Conservation (phyloP, 371 early-diverging fungal genomes). For the Coemansia sp. region DNA sequence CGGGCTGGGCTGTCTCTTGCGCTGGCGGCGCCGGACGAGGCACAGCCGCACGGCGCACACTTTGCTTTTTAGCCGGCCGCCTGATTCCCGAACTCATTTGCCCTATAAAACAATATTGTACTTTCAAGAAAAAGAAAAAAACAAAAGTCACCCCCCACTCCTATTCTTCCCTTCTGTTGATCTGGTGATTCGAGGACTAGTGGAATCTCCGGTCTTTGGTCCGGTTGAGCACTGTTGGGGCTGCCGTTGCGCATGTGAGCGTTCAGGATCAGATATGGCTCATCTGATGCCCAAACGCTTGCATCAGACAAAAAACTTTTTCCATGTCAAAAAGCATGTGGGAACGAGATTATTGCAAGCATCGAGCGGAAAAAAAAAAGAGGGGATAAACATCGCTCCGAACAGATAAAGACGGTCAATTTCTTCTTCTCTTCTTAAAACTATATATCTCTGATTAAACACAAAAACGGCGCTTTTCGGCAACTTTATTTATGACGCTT, state of each 20-base stretch:
- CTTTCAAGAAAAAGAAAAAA: neutral
- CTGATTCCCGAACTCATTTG: slow-evolving; percentile 41
- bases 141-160: neutral
- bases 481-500: too few relatives aligned
- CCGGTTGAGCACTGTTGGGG: too few relatives aligned
- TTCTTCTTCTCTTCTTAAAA: neutral
- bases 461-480: neutral
- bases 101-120: neutral
- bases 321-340: too few relatives aligned
- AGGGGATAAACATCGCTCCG: neutral
- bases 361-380: too few relatives aligned
- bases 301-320: too few relatives aligned
- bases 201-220: too few relatives aligned
- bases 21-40: neutral
- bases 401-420: neutral
- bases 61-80: slow-evolving; percentile 12
- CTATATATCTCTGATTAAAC: neutral
- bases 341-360: too few relatives aligned
- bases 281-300: too few relatives aligned
- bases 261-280: too few relatives aligned
- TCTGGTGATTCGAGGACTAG: too few relatives aligned
- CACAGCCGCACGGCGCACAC: neutral
- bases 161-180: neutral
- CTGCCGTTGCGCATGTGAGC: too few relatives aligned
- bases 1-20: slow-evolving; percentile 8